Evolutionary conservation across 768 basidiomycete genomes (phyloP).

Genomic region (Chalciporus sphaerocephalus): DNA sequence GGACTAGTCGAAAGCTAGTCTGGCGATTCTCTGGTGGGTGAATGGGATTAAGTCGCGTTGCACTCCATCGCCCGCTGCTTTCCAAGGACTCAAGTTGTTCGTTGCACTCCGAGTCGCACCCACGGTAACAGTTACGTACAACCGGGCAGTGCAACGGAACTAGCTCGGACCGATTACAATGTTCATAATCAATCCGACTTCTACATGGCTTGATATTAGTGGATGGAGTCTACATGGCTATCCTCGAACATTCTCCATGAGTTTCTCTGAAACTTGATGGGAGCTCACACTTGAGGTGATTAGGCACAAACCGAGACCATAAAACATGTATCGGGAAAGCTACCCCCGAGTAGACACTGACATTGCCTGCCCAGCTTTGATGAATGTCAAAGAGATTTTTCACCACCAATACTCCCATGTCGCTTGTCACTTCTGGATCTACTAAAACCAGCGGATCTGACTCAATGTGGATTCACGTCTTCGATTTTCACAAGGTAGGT

Average conservation of each 20-base stretch:
- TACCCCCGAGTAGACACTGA: neutral
- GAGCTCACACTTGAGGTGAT: neutral
- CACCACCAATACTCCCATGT: slow-evolving; percentile 10
- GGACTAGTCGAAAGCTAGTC: neutral
- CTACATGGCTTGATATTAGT: no score
- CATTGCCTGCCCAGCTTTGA: neutral
- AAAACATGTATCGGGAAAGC: neutral
- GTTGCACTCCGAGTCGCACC: neutral
- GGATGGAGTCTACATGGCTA: neutral
- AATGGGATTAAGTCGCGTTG: slow-evolving; percentile 3
- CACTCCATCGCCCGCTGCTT: neutral
- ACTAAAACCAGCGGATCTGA: slow-evolving; percentile 7
- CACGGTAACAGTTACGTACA: slow-evolving; percentile 13
- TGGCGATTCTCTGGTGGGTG: neutral
- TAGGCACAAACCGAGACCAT: no score
- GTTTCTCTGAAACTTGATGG: neutral
- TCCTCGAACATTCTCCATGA: neutral
- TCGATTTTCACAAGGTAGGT: slow-evolving; percentile 20
- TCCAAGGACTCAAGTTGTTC: neutral
- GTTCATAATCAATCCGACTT: no score
- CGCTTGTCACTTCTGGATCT: neutral
- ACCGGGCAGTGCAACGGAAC: no score
- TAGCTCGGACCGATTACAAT: no score
- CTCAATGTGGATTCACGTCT: slow-evolving; percentile 14
- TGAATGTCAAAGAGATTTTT: neutral